Evolutionary conservation across 805 yeast species (phyloP).

Genomic region (Hanseniaspora taiwanica): DNA sequence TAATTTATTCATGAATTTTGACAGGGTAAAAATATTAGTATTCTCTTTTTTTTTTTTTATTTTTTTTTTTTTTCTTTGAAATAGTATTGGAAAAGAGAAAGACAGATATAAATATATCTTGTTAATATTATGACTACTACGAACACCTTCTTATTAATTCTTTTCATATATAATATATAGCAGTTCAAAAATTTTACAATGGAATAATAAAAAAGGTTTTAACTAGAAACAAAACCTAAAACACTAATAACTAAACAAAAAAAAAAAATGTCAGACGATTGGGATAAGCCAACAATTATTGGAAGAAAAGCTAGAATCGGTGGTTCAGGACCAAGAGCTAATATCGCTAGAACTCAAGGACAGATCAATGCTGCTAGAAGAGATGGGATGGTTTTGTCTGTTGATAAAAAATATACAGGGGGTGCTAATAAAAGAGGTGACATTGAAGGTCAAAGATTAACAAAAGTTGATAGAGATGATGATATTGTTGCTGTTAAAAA

Average conservation of each 20-base stretch:
- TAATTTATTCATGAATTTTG: no score
- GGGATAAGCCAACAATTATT: conserved; percentile 85
- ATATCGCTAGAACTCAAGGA: conserved; percentile 64
- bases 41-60: no score
- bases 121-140: no score
- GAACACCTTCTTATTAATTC: no score
- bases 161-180: no score
- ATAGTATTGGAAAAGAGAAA: no score
- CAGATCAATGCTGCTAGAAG: conserved; percentile 91
- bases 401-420: conserved; percentile 81
- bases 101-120: no score
- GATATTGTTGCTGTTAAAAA: conserved; percentile 90
- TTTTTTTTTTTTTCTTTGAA: no score
- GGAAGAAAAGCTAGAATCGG: conserved; percentile 85
- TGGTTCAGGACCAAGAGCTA: conserved; percentile 75
- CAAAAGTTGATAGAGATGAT: conserved; percentile 85
- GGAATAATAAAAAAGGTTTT: not conserved
- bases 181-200: no score
- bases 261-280: conserved; percentile 46
- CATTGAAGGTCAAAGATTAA: conserved; percentile 88
- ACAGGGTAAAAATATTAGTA: no score
- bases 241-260: not conserved
- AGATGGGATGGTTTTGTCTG: conserved; percentile 74
- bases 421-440: conserved; percentile 46
- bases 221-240: not conserved